Base-by-base conservation (phyloP, 768 basidiomycete genomes). In the Gymnopilus dilepis region DNA sequence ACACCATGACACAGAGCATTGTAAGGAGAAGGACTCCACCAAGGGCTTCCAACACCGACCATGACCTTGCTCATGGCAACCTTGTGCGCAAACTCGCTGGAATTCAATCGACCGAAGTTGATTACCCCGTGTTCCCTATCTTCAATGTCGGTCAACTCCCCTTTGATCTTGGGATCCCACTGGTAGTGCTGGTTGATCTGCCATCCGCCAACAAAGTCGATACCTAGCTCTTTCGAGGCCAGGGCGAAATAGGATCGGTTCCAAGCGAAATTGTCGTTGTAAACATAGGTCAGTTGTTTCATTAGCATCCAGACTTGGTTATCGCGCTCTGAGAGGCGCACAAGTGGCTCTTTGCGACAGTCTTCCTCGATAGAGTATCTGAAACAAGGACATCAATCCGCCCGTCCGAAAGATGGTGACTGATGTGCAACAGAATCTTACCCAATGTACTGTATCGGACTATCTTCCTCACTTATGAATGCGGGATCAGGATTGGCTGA, bases 1-100 rank as follows among this genome's bases (percentile, higher is more conserved):
- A 78, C 74, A 2, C 75, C 77, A 21, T 72, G 64, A 58, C 77
- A 78, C 5, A 78, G 61, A n/a, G 74, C 72, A 40, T 76, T 72
- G 41, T 74, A 76, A 0, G 76, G 76, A 2, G 68, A 69, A 12
- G 73, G 73, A 54, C 72, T 74, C 70, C 67, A 70, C 57, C 51
- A 64, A 5, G 70, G 73, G 30, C 59, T 64, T 8, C 70, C 70
- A 34, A 74, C 67, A 21, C 73, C 75, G 54, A 75, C 59, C 64
- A 75, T 68, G n/a, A 72, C 66, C 54, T 63, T 67, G 50, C 70
- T 73, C 52, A 64, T 68, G 6, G 66, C 62, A 24, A 76, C 66
- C 15, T 72, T 58, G 1, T 69, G 48, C 28, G 58, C 42, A 47
- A 75, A 76, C 9, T 64, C 54, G 3, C 42, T 38, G 31, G 58